Conservation (phyloP, 2,329 filamentous ascomycete genomes). For the Phyllosticta citriasiana region DNA sequence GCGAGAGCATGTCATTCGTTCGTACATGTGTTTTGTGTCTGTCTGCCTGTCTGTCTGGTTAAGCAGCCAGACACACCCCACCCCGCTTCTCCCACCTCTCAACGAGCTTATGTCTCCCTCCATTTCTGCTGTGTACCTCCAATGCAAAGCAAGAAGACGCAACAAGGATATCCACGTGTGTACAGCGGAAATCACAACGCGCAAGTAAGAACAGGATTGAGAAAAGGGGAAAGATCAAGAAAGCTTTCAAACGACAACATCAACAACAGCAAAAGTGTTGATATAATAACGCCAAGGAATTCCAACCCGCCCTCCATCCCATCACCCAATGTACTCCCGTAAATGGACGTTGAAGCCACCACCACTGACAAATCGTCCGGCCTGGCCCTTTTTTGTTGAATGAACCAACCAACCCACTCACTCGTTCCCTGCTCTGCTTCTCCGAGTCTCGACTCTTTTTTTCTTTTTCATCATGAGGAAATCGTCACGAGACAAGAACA, state of each 20-base stretch:
- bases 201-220: too few species aligned
- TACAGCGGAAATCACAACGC: neutral
- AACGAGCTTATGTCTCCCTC: too few species aligned
- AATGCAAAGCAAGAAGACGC: too few species aligned
- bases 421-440: neutral
- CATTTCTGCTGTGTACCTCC: too few species aligned
- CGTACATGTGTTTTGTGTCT: too few species aligned
- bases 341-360: constrained; percentile 10
- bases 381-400: constrained; percentile 6
- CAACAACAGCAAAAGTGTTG: too few species aligned
- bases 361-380: neutral
- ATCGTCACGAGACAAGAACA: neutral
- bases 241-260: too few species aligned
- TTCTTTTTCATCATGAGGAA: neutral
- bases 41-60: neutral
- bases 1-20: neutral
- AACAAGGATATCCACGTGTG: neutral
- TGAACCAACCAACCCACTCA: neutral
- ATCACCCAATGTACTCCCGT: constrained; percentile 1
- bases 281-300: neutral
- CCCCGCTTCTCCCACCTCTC: neutral
- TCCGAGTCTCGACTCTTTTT: neutral
- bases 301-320: neutral
- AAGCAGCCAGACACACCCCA: neutral
- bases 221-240: too few species aligned